Evolutionary conservation across 106 monocot species (phyloP), one percentile per base, ranked within the genome.

Genomic region (Dendrobium chrysotoxum): DNA sequence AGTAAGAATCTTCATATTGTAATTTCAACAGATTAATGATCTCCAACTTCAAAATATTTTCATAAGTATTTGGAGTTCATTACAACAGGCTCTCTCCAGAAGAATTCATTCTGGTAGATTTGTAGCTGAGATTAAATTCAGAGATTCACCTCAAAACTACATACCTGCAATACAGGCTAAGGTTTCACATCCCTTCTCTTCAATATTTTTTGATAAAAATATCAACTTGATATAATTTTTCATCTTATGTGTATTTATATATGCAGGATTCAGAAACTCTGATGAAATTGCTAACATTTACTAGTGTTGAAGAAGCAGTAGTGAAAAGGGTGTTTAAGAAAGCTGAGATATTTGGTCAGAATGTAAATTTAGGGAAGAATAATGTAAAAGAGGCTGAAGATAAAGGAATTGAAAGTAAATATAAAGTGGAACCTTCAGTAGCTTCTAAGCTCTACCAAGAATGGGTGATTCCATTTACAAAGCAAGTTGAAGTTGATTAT

Each of bases 391-490:
- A 88, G 31, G 83, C 85, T 28, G 79, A 85, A 10, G 10, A 11
- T 10, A 46, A 6, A 53, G 61, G 45, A 17, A 80, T 40, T 44
- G 26, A 40, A 40, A 18, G 75, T 9, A 75, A 7, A 11, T 89
- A 88, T 70, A 92, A 92, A 81, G 86, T 92, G 41, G 80, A 93
- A 74, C 98, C 98, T 23, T 75, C 40, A 1, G 78, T 95, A 8
- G 88, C 84, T 17, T 79, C 82, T 65, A 86, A 71, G 20, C 85
- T 98, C 0, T 98, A 98, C 83, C 84, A 80, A 40, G 80, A 95
- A 18, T 92, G 94, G 92, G 89, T 98, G 25, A 98, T 98, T 58
- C 98, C 95, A 13, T 53, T 98, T 11, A 98, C 95, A 46, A 98
- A 98, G 82, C 26, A 77, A 23, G 89, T 98, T 57, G 85, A 98